Percentiles rank a stretch among this genome's conserved stretches.
Evolutionary conservation across 192 early-diverging fungal genomes (phyloP).

Genomic region (Spizellomyces punctatus): DNA sequence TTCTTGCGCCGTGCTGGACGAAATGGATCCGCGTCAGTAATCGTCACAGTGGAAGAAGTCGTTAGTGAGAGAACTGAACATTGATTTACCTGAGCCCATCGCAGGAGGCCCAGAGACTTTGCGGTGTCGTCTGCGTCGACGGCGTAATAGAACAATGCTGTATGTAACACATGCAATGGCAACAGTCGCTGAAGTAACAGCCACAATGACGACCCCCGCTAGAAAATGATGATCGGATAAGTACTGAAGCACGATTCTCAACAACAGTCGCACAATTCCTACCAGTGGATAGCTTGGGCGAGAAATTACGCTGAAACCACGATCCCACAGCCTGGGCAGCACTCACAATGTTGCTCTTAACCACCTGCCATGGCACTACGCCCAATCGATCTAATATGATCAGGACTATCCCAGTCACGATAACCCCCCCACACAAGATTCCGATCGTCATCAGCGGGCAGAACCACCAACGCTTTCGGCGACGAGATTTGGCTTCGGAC

Average conservation of each 20-base stretch:
- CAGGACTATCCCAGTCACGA: conserved; percentile 9
- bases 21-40: no score
- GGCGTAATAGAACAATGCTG: conserved; percentile 1
- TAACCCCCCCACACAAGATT: neutral
- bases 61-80: no score
- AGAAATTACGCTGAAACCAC: conserved; percentile 18
- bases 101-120: neutral
- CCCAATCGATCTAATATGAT: conserved; percentile 19
- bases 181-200: conserved; percentile 16
- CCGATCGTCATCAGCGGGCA: conserved; percentile 6
- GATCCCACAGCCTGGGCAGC: conserved; percentile 18
- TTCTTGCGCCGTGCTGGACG: no score
- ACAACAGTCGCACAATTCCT: neutral
- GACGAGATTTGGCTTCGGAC: neutral
- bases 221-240: neutral
- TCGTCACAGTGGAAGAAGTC: no score
- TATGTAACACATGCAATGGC: neutral
- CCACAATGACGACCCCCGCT: conserved; percentile 21
- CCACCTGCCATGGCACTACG: conserved; percentile 2
- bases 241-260: neutral
- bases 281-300: conserved; percentile 20
- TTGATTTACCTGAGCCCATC: neutral
- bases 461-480: neutral
- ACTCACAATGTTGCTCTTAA: conserved; percentile 13
- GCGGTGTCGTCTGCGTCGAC: neutral